phyloP scores from a whole-genome alignment of 192 early-diverging fungal species.

The Coemansia sp. region DNA sequence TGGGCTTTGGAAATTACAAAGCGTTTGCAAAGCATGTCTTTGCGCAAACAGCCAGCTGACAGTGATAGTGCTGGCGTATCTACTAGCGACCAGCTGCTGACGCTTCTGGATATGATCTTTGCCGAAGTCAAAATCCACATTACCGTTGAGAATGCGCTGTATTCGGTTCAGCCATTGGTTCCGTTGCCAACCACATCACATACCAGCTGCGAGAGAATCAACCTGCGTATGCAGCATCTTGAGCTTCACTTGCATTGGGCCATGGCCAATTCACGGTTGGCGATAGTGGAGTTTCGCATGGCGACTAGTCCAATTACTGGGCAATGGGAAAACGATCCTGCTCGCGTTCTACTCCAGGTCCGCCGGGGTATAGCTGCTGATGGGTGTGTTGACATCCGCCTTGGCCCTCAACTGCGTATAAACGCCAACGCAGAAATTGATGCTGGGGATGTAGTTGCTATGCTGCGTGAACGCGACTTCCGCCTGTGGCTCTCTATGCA shows the following conservation, averaged over 20 bases:
- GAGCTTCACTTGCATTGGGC: constrained; percentile 42
- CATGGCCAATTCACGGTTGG: constrained; percentile 12
- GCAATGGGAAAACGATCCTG: constrained; percentile 23
- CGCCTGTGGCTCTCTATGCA: constrained; percentile 50
- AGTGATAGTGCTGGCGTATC: not conserved
- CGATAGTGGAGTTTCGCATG: constrained; percentile 24
- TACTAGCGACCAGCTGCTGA: constrained; percentile 19
- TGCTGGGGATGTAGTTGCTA: constrained; percentile 22
- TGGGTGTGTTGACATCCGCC: constrained; percentile 17
- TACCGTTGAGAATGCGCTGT: constrained; percentile 37
- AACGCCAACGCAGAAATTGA: constrained; percentile 26
- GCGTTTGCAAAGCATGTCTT: constrained; percentile 20
- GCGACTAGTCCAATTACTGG: constrained; percentile 37
- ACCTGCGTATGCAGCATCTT: constrained; percentile 30
- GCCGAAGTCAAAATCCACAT: constrained; percentile 42
- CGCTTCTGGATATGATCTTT: constrained; percentile 36
- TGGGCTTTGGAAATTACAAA: constrained; percentile 21
- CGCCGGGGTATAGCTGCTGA: constrained; percentile 32
- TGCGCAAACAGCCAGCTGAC: constrained; percentile 3
- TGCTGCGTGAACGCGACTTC: constrained; percentile 47
- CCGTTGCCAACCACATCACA: not conserved
- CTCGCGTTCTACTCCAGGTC: constrained; percentile 12
- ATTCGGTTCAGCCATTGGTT: constrained; percentile 36
- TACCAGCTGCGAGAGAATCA: constrained; percentile 13
- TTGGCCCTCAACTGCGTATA: constrained; percentile 11